Evolutionary conservation across 768 basidiomycete species (phyloP).

Genomic region (Lactifluus subvellereus): DNA sequence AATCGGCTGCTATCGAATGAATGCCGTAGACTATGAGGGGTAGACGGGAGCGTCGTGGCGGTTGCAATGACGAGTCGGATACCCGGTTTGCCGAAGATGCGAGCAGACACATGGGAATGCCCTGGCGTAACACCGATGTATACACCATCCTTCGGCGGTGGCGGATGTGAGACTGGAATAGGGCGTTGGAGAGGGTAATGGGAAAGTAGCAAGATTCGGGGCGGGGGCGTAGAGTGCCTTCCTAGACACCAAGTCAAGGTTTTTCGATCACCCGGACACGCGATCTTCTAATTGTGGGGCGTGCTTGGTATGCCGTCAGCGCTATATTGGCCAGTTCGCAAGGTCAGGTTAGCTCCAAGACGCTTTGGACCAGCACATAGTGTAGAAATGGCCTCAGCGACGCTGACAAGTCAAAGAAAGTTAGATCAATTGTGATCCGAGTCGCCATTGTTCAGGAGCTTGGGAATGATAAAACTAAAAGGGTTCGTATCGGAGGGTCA

Average conservation of each 20-base stretch:
- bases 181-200: no score
- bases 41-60: conserved; percentile 1
- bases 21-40: conserved; percentile 1
- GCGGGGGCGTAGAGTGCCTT: no score
- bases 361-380: not conserved
- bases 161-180: no score
- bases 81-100: conserved; percentile 13
- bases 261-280: no score
- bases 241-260: no score
- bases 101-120: not conserved
- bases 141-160: conserved; percentile 40
- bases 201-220: no score
- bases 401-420: not conserved
- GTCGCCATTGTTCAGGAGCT: not conserved
- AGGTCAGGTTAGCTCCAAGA: no score
- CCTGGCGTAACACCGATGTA: not conserved
- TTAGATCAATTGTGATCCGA: not conserved
- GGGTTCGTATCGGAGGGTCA: no score
- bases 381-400: no score
- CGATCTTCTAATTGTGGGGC: no score
- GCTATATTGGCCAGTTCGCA: no score
- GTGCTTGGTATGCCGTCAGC: no score
- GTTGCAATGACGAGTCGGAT: conserved; percentile 2
- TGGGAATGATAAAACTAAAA: not conserved
- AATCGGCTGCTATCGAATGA: conserved; percentile 34